Evolutionary conservation across 306 rosid species (phyloP).

Genomic region (Rosa rugosa): DNA sequence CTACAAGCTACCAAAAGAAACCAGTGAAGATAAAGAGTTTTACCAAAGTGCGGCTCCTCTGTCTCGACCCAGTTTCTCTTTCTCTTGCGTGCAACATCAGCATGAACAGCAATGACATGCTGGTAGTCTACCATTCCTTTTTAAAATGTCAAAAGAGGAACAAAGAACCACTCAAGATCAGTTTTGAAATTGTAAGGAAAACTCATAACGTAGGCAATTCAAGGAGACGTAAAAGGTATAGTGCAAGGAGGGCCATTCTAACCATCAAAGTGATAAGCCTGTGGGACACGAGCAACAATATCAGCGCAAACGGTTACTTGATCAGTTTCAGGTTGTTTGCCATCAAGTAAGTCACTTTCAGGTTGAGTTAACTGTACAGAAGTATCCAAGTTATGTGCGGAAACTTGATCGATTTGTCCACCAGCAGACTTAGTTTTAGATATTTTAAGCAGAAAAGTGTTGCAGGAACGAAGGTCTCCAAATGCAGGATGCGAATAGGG

Average conservation of each 20-base stretch:
- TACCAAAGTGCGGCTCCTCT: conserved; percentile 64
- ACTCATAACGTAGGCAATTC: not conserved
- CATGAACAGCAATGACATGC: conserved; percentile 82
- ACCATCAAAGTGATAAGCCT: conserved; percentile 84
- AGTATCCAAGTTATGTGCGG: conserved; percentile 7
- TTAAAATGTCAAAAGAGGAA: conserved; percentile 23
- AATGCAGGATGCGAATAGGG: conserved; percentile 82
- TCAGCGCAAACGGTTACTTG: conserved; percentile 47
- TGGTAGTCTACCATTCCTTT: conserved; percentile 95
- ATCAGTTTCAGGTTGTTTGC: conserved; percentile 17
- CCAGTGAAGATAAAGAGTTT: conserved; percentile 25
- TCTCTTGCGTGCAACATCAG: conserved; percentile 59
- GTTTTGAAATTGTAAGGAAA: conserved; percentile 13
- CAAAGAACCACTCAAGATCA: conserved; percentile 7
- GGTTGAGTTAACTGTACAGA: conserved; percentile 20
- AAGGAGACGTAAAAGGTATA: not conserved
- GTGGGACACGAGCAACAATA: conserved; percentile 53
- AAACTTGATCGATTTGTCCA: not conserved
- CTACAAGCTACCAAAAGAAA: conserved; percentile 18
- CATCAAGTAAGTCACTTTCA: conserved; percentile 14
- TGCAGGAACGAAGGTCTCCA: conserved; percentile 74
- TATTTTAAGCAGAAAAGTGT: conserved; percentile 64
- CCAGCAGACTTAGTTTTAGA: conserved; percentile 37
- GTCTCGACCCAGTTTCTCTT: conserved; percentile 61
- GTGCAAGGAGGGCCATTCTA: conserved; percentile 22